Percentiles rank a stretch among this genome's conserved stretches.
phyloP scores from a whole-genome alignment of 208 protist species.

The Endotrypanum monterogeii region DNA sequence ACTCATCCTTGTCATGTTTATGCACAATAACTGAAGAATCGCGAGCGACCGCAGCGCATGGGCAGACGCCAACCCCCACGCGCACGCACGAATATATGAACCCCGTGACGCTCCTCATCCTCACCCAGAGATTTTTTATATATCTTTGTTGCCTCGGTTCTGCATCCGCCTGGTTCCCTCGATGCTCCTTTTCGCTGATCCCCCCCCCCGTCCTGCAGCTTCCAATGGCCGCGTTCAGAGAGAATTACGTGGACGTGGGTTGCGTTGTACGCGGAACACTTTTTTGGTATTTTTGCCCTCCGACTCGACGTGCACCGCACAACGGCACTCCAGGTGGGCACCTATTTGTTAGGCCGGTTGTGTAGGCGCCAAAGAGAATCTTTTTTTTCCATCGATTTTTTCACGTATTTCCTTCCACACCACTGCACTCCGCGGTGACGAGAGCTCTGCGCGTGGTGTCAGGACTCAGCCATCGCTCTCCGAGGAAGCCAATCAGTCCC shows the following conservation, averaged over 20 bases:
- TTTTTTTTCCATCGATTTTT: too few relatives aligned
- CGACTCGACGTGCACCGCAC: background rate
- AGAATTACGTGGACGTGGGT: background rate
- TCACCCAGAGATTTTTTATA: background rate
- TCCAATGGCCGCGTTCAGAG: background rate
- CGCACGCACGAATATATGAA: slow-evolving; percentile 2
- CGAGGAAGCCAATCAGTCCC: too few relatives aligned
- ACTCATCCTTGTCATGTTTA: background rate
- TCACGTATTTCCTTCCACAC: too few relatives aligned
- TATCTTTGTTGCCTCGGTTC: background rate
- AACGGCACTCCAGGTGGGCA: background rate
- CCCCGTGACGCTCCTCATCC: background rate
- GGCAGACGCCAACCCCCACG: background rate
- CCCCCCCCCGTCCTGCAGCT: background rate
- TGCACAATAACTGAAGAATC: background rate
- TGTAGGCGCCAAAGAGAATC: too few relatives aligned
- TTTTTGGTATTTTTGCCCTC: background rate
- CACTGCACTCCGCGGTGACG: background rate
- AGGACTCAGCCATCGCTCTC: too few relatives aligned
- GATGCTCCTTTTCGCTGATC: background rate
- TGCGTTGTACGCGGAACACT: background rate
- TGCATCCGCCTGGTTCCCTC: background rate
- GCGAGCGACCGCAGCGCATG: background rate
- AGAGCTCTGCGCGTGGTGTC: background rate
- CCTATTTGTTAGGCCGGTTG: background rate